Base-by-base conservation (phyloP, 2,329 filamentous ascomycete species). In the Magnaporthiopsis incrustans region DNA sequence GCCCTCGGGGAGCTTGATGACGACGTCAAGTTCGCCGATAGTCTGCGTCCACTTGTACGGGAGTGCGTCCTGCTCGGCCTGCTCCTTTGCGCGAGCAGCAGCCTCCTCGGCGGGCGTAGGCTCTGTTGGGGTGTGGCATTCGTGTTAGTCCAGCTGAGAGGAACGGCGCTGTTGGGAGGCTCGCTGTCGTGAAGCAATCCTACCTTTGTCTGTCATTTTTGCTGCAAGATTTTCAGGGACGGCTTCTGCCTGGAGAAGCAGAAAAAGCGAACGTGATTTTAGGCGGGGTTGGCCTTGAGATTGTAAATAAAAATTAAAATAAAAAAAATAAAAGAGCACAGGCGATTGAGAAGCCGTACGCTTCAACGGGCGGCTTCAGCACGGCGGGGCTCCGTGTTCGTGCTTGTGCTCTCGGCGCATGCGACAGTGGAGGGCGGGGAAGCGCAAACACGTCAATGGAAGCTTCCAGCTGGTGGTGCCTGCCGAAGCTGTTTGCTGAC, bases 1-100 rank as follows among this genome's bases (percentile, higher is more conserved):
- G 56, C 53, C 53, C 53, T 59, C 61, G 0, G 94, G 89, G 0
- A 99, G 86, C 33, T 84, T 80, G 65, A 96, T 83, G 62, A 84
- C 89, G 71, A 98, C 79, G 73, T 97, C 91, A 66, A 97, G 79
- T 73, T 98, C 95, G 70, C 83, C 83, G 74, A 99, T 97, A 30
- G 90, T 93, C 79, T 99, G 95, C 14, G 85, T 90, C 95, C 95
- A 99, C 79, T 96, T 95, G 87, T 99, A 99, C 0, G 95, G 95
- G 57, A 99, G 87, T 30, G 89, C 85, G 57, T 88, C 89, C 81
- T 99, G 95, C 79, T 99, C 95, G 71, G 88, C 89, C 64, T 85
- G 82, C 79, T 99, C 92, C 74, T 89, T 88, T 67, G 86, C 88
- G 68, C 80, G 81, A 65, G 83, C 81, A 26, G 84, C 84, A 14